Percentiles rank a stretch among this genome's conserved stretches.
These are phyloP conservation scores for Tritrichomonas musculus DNA, from an alignment of 208 protist species.

Conservation along the genomic window DNA sequence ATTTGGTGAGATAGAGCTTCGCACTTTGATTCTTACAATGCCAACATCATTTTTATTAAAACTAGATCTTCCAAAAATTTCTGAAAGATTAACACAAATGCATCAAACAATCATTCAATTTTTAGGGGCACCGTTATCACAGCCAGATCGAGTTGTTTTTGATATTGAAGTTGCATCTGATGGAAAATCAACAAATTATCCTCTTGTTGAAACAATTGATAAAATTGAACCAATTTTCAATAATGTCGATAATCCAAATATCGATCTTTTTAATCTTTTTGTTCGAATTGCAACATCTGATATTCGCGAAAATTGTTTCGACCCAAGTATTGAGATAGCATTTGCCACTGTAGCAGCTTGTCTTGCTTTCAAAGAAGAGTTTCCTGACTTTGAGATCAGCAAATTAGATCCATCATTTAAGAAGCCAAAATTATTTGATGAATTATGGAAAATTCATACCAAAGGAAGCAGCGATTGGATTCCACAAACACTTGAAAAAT, in stretches of 20 bases:
- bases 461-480: not conserved
- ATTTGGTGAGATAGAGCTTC: not conserved
- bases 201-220: not conserved
- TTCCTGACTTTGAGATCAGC: not conserved
- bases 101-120: not conserved
- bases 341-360: not conserved
- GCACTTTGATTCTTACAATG: not conserved
- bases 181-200: not conserved
- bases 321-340: not conserved
- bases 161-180: not conserved
- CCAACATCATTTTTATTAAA: not conserved
- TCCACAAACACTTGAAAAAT: not conserved
- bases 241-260: not conserved
- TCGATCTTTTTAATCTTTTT: not conserved
- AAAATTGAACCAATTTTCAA: not conserved
- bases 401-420: not conserved
- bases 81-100: not conserved
- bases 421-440: not conserved
- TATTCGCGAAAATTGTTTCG: slow-evolving; percentile 11
- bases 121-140: not conserved
- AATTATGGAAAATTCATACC: not conserved
- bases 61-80: not conserved
- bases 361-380: not conserved
- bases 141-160: not conserved
- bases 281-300: not conserved